Conservation (phyloP, 306 rosid species). For the Fragaria vesca region DNA sequence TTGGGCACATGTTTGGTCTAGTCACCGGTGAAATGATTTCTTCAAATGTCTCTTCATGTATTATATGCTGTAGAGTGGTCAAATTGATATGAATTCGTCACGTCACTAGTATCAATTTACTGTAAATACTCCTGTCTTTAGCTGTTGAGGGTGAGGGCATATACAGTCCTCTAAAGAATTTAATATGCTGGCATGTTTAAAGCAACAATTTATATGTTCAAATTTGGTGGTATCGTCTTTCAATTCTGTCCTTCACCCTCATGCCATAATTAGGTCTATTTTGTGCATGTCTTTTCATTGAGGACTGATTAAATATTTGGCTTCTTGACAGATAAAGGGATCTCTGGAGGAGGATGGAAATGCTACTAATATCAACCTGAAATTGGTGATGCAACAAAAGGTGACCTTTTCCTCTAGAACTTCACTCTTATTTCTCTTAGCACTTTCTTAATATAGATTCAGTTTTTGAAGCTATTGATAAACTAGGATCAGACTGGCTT, state of each 20-base stretch:
- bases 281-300: slow-evolving; percentile 9
- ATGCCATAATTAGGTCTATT: background rate
- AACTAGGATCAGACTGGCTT: background rate
- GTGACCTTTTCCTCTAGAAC: slow-evolving; percentile 31
- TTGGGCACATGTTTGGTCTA: background rate
- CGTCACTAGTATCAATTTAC: too few species aligned
- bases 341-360: slow-evolving; percentile 31
- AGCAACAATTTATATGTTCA: background rate
- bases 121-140: background rate
- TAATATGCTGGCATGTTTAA: background rate
- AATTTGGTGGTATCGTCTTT: background rate
- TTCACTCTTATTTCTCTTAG: background rate
- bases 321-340: slow-evolving; percentile 43
- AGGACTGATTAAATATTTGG: slow-evolving; percentile 16
- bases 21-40: background rate
- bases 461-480: background rate
- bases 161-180: background rate
- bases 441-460: background rate
- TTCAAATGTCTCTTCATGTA: background rate
- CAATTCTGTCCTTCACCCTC: background rate
- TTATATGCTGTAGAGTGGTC: background rate
- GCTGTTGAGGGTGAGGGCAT: background rate
- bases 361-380: slow-evolving; percentile 45
- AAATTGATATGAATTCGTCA: background rate
- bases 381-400: slow-evolving; percentile 49